Percentiles rank a stretch among this genome's conserved stretches.
Conservation (phyloP, 352 stramenopile species). For the Aphanomyces astaci region DNA sequence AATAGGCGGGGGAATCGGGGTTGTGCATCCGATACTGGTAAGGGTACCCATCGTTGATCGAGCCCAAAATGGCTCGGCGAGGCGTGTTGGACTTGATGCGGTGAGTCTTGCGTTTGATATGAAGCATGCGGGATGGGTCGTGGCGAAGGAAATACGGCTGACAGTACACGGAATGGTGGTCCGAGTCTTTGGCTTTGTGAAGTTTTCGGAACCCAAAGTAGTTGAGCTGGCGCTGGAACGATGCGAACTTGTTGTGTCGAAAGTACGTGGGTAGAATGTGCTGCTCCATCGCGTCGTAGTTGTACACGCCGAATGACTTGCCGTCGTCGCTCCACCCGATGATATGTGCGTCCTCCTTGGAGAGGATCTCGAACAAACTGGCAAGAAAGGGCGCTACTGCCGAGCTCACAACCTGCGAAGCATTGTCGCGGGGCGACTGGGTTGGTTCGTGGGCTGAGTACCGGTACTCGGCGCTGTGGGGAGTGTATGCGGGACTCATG, state of each 20-base stretch:
- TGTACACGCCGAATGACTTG: slow-evolving; percentile 58
- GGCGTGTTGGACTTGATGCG: slow-evolving; percentile 14
- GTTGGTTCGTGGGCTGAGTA: neutral
- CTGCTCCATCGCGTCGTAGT: slow-evolving; percentile 48
- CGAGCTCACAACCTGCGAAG: neutral
- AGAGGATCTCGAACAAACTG: slow-evolving; percentile 70
- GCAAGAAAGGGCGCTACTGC: slow-evolving; percentile 40
- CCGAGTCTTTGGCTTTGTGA: slow-evolving; percentile 42
- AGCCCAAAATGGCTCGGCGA: neutral
- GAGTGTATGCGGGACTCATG: slow-evolving; percentile 5
- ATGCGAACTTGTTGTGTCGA: slow-evolving; percentile 89
- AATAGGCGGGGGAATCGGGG: neutral
- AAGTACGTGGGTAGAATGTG: slow-evolving; percentile 89
- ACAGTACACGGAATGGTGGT: slow-evolving; percentile 61
- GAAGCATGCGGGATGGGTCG: slow-evolving; percentile 56
- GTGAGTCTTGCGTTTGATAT: slow-evolving; percentile 55
- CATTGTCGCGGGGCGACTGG: neutral
- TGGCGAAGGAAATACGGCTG: slow-evolving; percentile 52
- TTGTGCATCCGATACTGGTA: neutral
- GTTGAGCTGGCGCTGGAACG: slow-evolving; percentile 83
- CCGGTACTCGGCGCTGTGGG: neutral
- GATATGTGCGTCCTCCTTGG: slow-evolving; percentile 54
- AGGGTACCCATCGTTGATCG: neutral
- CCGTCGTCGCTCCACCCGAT: slow-evolving; percentile 63
- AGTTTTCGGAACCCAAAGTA: slow-evolving; percentile 81